Conservation (phyloP, 108 stramenopile genomes). For the Cyclostephanos tholiformis region DNA sequence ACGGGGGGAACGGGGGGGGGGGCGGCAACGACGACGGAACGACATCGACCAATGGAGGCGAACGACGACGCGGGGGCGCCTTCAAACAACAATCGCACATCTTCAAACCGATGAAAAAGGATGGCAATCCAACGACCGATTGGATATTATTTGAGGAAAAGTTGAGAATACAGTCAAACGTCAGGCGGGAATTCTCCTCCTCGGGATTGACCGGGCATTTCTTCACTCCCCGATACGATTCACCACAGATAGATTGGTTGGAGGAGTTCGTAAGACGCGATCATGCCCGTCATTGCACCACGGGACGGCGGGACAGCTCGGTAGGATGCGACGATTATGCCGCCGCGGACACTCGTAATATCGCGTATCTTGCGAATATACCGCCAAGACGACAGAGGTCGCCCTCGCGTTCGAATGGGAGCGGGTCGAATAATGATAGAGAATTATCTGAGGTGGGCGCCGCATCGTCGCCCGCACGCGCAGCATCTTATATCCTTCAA, state of each 20-base stretch:
- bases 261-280: slow-evolving; percentile 50
- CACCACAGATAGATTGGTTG: slow-evolving; percentile 34
- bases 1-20: slow-evolving; percentile 25
- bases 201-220: neutral
- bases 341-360: slow-evolving; percentile 11
- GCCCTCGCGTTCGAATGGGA: neutral
- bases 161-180: slow-evolving; percentile 24
- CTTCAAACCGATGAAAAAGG: slow-evolving; percentile 46
- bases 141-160: slow-evolving; percentile 53
- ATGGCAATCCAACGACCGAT: slow-evolving; percentile 49
- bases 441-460: neutral
- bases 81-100: slow-evolving; percentile 45
- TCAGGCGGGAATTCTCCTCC: slow-evolving; percentile 14
- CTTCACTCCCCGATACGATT: slow-evolving; percentile 14
- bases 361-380: slow-evolving; percentile 15
- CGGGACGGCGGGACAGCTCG: neutral
- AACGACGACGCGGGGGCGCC: neutral
- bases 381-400: slow-evolving; percentile 7
- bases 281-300: slow-evolving; percentile 25
- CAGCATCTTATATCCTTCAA: slow-evolving; percentile 45
- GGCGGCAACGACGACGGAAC: slow-evolving; percentile 2
- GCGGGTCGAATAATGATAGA: slow-evolving; percentile 13
- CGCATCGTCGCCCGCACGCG: slow-evolving; percentile 6
- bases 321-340: neutral
- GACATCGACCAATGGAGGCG: neutral